A percentile compares a stretch with the other conserved stretches of the same genome.
These are phyloP conservation scores for Pseudonitzschia delicatissima DNA, from an alignment of 108 stramenopile species.

Conservation along the genomic window DNA sequence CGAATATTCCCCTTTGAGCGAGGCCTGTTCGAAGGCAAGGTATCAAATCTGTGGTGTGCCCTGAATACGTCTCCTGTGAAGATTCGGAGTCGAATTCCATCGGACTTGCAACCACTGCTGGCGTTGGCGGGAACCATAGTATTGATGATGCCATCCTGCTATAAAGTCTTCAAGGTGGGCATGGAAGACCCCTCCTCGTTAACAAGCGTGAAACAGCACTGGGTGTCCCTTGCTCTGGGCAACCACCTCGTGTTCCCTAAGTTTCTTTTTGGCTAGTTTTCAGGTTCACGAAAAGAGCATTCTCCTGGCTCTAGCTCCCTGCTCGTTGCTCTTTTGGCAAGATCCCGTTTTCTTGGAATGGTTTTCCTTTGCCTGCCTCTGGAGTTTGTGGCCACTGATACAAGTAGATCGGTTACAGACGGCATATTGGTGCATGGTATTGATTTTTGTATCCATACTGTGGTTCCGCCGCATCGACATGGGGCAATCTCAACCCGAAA, in stretches of 20 bases:
- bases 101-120: constrained; percentile 43
- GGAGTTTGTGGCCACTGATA: constrained; percentile 75
- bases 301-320: constrained; percentile 78
- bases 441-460: constrained; percentile 45
- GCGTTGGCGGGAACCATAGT: constrained; percentile 48
- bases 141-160: constrained; percentile 54
- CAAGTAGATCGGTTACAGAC: constrained; percentile 62
- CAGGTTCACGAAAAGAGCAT: constrained; percentile 96
- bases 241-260: constrained; percentile 57
- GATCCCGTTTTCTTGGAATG: constrained; percentile 53
- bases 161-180: constrained; percentile 44
- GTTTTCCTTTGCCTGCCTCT: constrained; percentile 65
- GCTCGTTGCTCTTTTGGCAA: constrained; percentile 56
- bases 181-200: background rate
- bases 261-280: constrained; percentile 92
- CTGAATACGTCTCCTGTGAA: constrained; percentile 62
- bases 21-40: constrained; percentile 95
- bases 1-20: constrained; percentile 91
- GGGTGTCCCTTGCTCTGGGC: constrained; percentile 52
- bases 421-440: constrained; percentile 56
- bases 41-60: constrained; percentile 92
- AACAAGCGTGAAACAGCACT: constrained; percentile 15
- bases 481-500: constrained; percentile 11
- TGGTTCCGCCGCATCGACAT: constrained; percentile 12
- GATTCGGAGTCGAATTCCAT: constrained; percentile 57